phyloP scores from a whole-genome alignment of 805 yeast genomes.

The Teunomyces cretensis region DNA sequence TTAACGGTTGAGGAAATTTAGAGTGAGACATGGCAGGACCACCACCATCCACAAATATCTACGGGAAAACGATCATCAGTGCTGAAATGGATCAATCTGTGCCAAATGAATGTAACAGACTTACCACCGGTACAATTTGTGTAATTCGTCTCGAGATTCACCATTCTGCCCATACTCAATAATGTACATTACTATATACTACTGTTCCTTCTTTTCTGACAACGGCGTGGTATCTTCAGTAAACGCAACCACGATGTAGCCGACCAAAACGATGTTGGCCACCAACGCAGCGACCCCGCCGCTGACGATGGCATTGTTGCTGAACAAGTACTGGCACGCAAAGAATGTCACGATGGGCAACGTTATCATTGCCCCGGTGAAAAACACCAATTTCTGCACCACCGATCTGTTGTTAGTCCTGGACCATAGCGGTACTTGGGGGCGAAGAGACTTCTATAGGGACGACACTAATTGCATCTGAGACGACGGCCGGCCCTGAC shows the following conservation, averaged over 20 bases:
- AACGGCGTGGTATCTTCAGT: slow-evolving; percentile 50
- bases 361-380: slow-evolving; percentile 74
- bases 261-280: slow-evolving; percentile 73
- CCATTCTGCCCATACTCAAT: no score
- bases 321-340: slow-evolving; percentile 43
- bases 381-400: slow-evolving; percentile 64
- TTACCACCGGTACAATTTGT: no score
- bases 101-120: no score
- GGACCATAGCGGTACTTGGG: no score
- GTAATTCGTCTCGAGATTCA: no score
- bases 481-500: no score
- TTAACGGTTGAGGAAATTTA: neutral
- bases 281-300: slow-evolving; percentile 80
- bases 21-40: no score
- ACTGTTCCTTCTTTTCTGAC: slow-evolving; percentile 17
- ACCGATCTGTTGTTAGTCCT: slow-evolving; percentile 47
- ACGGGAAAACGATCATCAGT: no score
- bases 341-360: slow-evolving; percentile 69
- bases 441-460: no score
- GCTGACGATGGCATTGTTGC: slow-evolving; percentile 58
- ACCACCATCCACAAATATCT: no score
- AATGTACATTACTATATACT: neutral
- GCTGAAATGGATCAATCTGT: no score
- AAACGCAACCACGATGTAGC: slow-evolving; percentile 73
- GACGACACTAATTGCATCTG: no score